A percentile compares a stretch with the other conserved stretches of the same genome.
These are phyloP conservation scores for Cornus controversa DNA, from an alignment of 148 eudicot species.

Conservation along the genomic window DNA sequence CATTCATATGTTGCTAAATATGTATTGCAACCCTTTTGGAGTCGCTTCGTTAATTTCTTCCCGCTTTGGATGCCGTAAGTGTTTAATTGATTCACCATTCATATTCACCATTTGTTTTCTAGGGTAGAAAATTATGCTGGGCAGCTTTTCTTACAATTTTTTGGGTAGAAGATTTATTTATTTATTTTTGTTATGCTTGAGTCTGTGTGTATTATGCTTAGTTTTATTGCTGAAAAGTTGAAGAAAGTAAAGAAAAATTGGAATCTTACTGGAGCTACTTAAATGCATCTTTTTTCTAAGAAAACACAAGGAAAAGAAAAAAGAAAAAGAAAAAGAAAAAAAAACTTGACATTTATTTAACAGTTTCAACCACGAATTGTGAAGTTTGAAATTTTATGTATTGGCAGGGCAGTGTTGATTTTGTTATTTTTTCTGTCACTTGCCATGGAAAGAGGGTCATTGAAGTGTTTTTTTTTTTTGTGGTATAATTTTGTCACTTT, in stretches of 20 bases:
- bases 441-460: no score
- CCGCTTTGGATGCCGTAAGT: slow-evolving; percentile 99
- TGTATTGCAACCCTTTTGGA: slow-evolving; percentile 89
- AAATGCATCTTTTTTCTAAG: no score
- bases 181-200: no score
- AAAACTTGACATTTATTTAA: no score
- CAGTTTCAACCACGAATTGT: no score
- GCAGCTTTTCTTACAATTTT: no score
- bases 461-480: not conserved
- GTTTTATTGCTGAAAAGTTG: not conserved
- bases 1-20: slow-evolving; percentile 81
- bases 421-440: no score
- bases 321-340: no score
- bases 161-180: no score
- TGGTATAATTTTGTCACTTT: not conserved
- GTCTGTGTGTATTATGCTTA: no score
- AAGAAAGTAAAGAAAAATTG: not conserved
- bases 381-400: no score
- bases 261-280: no score
- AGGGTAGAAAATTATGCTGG: not conserved
- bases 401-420: not conserved
- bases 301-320: not conserved
- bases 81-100: not conserved
- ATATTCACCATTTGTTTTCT: not conserved
- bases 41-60: slow-evolving; percentile 61